Conservation (phyloP, 2,329 filamentous ascomycete species). For the Endocalyx cinctus region DNA sequence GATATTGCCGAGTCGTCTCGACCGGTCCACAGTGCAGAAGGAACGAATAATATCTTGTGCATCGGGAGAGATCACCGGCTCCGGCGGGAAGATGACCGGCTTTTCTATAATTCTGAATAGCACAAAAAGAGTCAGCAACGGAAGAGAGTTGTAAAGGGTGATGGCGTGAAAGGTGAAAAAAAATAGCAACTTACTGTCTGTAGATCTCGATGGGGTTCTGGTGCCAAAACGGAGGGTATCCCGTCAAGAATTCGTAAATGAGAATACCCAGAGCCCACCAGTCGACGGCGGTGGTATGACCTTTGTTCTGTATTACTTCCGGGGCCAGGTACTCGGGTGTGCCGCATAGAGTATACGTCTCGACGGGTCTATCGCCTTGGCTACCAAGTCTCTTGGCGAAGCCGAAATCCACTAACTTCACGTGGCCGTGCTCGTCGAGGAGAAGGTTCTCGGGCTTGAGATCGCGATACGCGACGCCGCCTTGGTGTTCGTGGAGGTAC, state of each 20-base stretch:
- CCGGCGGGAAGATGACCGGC: constrained; percentile 67
- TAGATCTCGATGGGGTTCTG: constrained; percentile 85
- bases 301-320: constrained; percentile 80
- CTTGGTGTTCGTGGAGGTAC: constrained; percentile 73
- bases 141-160: neutral
- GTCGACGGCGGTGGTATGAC: constrained; percentile 71
- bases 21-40: constrained; percentile 75
- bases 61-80: constrained; percentile 59
- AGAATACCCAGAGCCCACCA: constrained; percentile 86
- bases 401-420: constrained; percentile 81
- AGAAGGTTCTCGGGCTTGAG: constrained; percentile 81
- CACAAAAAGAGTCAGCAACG: neutral
- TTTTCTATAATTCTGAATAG: constrained; percentile 71
- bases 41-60: constrained; percentile 72
- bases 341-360: constrained; percentile 80
- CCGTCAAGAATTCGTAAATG: constrained; percentile 79
- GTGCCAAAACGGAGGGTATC: constrained; percentile 83
- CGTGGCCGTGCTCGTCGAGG: constrained; percentile 71
- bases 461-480: constrained; percentile 74
- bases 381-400: constrained; percentile 75
- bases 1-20: constrained; percentile 73
- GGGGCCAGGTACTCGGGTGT: constrained; percentile 82
- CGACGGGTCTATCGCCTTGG: constrained; percentile 45
- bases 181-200: constrained; percentile 55
- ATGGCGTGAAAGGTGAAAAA: neutral